Evolutionary conservation across 2,329 filamentous ascomycete genomes (phyloP).

Genomic region (Penicillium sp.): DNA sequence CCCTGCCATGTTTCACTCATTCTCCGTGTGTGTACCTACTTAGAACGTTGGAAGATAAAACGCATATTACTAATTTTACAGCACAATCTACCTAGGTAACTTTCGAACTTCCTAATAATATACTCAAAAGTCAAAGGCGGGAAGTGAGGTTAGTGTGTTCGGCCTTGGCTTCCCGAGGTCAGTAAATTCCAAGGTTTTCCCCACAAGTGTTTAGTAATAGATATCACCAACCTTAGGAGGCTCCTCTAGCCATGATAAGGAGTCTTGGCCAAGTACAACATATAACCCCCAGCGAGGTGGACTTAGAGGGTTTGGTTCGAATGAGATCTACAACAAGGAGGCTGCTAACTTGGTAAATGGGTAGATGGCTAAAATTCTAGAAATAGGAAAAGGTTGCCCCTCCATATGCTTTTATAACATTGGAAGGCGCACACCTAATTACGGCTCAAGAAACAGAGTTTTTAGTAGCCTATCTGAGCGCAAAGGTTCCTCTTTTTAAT

Average conservation of each 20-base stretch:
- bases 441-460: neutral
- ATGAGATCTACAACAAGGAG: neutral
- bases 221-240: neutral
- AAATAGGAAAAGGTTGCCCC: neutral
- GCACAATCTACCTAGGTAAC: neutral
- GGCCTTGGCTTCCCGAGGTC: neutral
- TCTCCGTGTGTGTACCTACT: neutral
- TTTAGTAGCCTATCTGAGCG: too few relatives aligned
- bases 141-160: neutral
- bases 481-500: neutral
- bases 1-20: neutral
- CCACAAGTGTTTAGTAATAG: neutral
- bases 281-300: neutral
- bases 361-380: neutral
- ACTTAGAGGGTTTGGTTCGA: neutral
- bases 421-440: neutral
- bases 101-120: neutral
- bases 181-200: neutral
- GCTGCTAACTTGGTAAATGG: neutral
- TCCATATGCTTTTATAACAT: neutral
- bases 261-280: neutral
- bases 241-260: neutral
- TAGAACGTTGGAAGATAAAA: neutral
- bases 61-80: neutral
- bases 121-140: neutral